phyloP scores from a whole-genome alignment of 306 rosid species.

The Castanea crenata region DNA sequence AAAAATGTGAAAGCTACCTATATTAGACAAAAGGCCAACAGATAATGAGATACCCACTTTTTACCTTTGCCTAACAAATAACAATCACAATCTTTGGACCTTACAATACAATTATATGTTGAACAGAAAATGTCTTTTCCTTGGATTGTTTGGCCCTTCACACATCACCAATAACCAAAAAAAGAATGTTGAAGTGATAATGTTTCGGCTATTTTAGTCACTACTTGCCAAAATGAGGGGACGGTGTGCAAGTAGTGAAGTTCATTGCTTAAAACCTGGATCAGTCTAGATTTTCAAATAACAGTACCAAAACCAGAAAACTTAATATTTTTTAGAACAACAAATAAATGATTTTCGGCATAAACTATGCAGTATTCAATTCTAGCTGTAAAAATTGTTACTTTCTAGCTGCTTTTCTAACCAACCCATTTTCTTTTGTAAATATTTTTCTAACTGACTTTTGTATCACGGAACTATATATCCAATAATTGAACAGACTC shows the following conservation, averaged over 20 bases:
- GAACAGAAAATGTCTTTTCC: constrained; percentile 14
- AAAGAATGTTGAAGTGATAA: neutral
- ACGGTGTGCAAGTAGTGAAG: neutral
- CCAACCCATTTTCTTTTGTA: no score
- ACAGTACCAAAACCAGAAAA: neutral
- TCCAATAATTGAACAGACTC: no score
- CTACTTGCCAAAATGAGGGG: constrained; percentile 7
- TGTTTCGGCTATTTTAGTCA: neutral
- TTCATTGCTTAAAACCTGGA: neutral
- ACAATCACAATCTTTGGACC: neutral
- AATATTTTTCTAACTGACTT: no score
- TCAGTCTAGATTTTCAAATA: neutral
- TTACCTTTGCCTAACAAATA: constrained; percentile 17
- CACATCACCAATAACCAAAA: neutral
- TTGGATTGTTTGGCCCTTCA: neutral
- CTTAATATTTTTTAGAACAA: neutral
- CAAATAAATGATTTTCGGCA: neutral
- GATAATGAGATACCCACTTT: constrained; percentile 36
- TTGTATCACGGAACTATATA: no score
- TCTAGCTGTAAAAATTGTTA: neutral
- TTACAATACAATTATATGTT: constrained; percentile 13
- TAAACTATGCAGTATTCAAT: neutral
- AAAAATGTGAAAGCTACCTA: neutral
- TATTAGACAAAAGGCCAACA: constrained; percentile 31
- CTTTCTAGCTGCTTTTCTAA: no score